Base-by-base conservation (phyloP, 164 flowering plant species). In the Chloranthus sessilifolius region DNA sequence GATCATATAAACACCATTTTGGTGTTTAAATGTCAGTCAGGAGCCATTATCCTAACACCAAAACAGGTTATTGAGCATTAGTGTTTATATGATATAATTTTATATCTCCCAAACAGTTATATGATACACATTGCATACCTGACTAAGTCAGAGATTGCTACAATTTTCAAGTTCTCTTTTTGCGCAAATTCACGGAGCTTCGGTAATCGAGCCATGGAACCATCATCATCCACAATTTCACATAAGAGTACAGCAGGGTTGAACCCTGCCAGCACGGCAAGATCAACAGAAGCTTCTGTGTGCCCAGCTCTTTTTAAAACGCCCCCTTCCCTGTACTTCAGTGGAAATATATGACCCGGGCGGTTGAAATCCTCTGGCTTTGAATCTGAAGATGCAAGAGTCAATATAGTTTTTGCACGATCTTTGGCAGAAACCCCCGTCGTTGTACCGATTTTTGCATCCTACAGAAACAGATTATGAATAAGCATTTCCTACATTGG, bases 261-360 rank as follows among this genome's bases (percentile, higher is more conserved):
- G 24, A 84, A 65, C 20, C 99, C 99, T 64, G 95, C 97, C 48
- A 92, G 65, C 62, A 78, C 39, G 10, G 95, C 65, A 49, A 92
- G 95, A 74, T 88, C 99, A 36, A 84, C 94, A 41, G 99, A 78
- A 52, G 97, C 97, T 77, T 92, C 99, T 14, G 99, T 86, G 50
- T 92, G 97, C 19, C 99, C 97, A 71, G 97, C 97, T 72, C 97
- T 76, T 74, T 92, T 92, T 24, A 92, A 42, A 57, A 92, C 99
- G 56, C 97, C 99, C 15, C 99, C 99, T 40, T 84, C 97, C 43
- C 89, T 72, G 68, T 86, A 92, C 71, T 66, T 88, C 60, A 92
- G 55, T 40, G 99, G 99, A 59, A 88, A 92, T 24, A 92, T 86
- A 60, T 92, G 99, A 17, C 97, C 97, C 0, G 99, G 97, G n/a